These are phyloP conservation scores for Cyclanthera cordifolia DNA, from an alignment of 306 rosid species.

Conservation along the genomic window DNA sequence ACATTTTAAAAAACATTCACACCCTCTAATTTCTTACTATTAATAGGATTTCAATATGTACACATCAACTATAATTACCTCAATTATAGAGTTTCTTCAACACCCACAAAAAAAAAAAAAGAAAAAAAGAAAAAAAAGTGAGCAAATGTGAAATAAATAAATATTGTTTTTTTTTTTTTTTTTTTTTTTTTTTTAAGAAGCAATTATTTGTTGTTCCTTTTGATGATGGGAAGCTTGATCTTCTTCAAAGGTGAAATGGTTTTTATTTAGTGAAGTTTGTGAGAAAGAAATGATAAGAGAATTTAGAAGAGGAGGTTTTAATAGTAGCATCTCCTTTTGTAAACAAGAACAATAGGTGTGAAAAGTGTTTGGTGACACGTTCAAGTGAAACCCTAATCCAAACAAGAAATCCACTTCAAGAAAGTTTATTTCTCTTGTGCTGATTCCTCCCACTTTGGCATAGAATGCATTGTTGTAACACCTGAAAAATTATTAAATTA, in stretches of 20 bases:
- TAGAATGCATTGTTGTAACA: slow-evolving; percentile 90
- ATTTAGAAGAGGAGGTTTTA: slow-evolving; percentile 52
- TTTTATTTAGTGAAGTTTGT: no score
- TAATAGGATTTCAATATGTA: no score
- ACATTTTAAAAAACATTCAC: no score
- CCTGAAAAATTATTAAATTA: no score
- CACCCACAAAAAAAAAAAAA: background rate
- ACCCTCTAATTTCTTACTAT: no score
- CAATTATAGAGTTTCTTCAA: background rate
- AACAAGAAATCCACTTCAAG: slow-evolving; percentile 85
- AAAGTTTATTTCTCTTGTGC: slow-evolving; percentile 77
- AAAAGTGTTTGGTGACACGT: slow-evolving; percentile 68
- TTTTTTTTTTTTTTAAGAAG: no score
- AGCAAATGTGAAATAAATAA: background rate
- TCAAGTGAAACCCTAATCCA: slow-evolving; percentile 75
- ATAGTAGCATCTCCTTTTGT: slow-evolving; percentile 55
- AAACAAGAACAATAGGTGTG: slow-evolving; percentile 54
- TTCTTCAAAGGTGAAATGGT: slow-evolving; percentile 45
- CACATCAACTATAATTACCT: no score
- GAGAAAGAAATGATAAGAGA: no score
- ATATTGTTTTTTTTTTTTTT: no score
- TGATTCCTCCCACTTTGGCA: slow-evolving; percentile 96
- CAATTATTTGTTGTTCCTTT: slow-evolving; percentile 45
- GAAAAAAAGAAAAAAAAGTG: no score
- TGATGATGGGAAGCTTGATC: slow-evolving; percentile 60